Conservation (phyloP, 164 flowering plant genomes). For the Umbilicus rupestris region DNA sequence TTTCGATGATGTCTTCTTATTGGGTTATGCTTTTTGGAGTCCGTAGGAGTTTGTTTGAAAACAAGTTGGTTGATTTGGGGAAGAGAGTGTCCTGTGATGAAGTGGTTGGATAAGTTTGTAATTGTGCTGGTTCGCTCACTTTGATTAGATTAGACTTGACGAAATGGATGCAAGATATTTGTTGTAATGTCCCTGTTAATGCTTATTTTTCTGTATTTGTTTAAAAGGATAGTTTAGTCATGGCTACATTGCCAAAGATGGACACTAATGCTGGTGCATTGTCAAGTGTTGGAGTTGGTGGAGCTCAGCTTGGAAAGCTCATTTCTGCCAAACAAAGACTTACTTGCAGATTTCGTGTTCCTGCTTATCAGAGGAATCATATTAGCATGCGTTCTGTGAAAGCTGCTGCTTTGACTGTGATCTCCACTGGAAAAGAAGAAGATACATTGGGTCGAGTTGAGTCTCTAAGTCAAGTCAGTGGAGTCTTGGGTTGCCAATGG, state of each 20-base stretch:
- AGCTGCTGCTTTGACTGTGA: constrained; percentile 19
- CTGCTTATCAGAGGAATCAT: background rate
- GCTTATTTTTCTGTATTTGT: background rate
- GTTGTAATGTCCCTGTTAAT: no score
- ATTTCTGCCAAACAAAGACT: background rate
- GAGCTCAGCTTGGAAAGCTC: background rate
- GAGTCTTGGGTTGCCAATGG: constrained; percentile 87
- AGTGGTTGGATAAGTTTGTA: no score
- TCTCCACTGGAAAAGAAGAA: constrained; percentile 15
- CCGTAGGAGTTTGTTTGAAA: no score
- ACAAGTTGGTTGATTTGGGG: no score
- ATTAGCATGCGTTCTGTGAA: constrained; percentile 22
- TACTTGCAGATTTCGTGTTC: background rate
- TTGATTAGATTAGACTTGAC: no score
- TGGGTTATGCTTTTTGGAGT: no score
- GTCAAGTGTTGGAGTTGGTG: background rate
- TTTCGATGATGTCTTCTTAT: no score
- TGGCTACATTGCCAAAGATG: background rate
- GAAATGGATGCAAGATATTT: no score
- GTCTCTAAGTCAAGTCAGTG: constrained; percentile 76
- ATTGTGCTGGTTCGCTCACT: no score
- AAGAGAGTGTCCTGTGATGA: no score
- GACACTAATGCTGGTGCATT: background rate
- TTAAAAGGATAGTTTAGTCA: background rate
- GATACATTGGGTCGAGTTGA: constrained; percentile 34